phyloP scores from a whole-genome alignment of 73 alveolate genomes.

The Paramecium biaurelia region DNA sequence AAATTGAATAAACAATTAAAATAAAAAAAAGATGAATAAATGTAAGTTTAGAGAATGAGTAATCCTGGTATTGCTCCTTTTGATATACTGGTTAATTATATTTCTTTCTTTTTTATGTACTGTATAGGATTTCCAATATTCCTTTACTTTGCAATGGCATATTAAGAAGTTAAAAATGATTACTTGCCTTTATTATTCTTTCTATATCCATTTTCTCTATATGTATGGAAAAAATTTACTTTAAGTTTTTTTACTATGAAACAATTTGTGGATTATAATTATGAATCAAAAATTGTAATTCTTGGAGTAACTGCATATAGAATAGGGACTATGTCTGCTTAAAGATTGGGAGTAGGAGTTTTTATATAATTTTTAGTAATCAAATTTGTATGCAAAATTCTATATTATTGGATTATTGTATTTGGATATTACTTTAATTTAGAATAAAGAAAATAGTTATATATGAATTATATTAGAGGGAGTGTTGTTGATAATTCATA shows the following conservation, averaged over 20 bases:
- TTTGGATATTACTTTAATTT: neutral
- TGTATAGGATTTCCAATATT: neutral
- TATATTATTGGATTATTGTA: neutral
- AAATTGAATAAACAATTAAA: neutral
- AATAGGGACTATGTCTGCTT: conserved; percentile 1
- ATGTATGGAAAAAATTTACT: neutral
- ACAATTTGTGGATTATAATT: neutral
- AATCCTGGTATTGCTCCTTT: conserved; percentile 34
- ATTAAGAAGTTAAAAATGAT: neutral
- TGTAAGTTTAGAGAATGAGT: neutral
- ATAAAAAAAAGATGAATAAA: neutral
- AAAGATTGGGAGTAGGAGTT: neutral
- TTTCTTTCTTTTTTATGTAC: neutral
- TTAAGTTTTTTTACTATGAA: neutral
- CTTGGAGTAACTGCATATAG: conserved; percentile 9
- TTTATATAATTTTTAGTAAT: neutral
- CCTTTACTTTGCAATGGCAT: neutral
- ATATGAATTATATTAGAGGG: neutral
- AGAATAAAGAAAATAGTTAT: neutral
- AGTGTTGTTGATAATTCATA: neutral
- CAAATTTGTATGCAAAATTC: neutral
- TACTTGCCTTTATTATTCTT: neutral
- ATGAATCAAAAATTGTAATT: neutral
- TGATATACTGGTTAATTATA: neutral
- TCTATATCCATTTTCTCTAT: neutral